Evolutionary conservation across 192 early-diverging fungal species (phyloP), one percentile per base, ranked within the genome.

Genomic region (Gonapodya prolifera): DNA sequence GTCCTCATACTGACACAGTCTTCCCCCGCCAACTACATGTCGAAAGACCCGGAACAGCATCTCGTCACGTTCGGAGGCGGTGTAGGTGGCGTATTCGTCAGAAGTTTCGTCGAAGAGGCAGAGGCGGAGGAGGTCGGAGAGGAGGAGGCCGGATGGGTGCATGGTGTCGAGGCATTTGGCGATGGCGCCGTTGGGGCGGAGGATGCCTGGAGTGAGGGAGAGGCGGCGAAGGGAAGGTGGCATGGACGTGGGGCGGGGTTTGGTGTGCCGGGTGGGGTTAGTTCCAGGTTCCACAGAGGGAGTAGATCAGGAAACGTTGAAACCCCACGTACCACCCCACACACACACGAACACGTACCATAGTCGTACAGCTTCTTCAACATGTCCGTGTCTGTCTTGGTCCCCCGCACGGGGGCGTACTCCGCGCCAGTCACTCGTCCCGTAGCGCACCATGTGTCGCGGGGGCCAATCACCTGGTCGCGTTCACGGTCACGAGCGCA

Each of bases 1-100:
- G 76, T 89, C 88, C 76, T 89, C 88, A 75, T 82, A 89, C 78
- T 89, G 88, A 75, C 85, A 87, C 30, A 89, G 71, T 1, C 76
- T 32, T 0, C 88, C 88, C 17, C 88, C 88, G 8, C 87, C 75
- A 29, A 79, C 81, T 1, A 89, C 17, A 2, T 82, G 82, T 71
- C 84, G 83, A 79, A 89, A 88, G 31, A 86, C n/a, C 32, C 82
- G 80, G 76, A 88, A 88, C 16, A 89, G 80, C 34, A 89, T 82
- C 77, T 89, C 88, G 17, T 80, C 28, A 2, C 88, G 75, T 35
- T 88, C 88, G 2, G 45, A n/a, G 17, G 35, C 34, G 0, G 76
- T 45, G 74, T 86, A 89, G 17, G 33, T 36, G 2, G 13, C 78
- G 78, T 83, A 89, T 1, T 33, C 17, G 36, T 85, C 79, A 13